These are phyloP conservation scores for Malassezia yamatoensis DNA, from an alignment of 1,284 basidiomycete species.

Conservation along the genomic window DNA sequence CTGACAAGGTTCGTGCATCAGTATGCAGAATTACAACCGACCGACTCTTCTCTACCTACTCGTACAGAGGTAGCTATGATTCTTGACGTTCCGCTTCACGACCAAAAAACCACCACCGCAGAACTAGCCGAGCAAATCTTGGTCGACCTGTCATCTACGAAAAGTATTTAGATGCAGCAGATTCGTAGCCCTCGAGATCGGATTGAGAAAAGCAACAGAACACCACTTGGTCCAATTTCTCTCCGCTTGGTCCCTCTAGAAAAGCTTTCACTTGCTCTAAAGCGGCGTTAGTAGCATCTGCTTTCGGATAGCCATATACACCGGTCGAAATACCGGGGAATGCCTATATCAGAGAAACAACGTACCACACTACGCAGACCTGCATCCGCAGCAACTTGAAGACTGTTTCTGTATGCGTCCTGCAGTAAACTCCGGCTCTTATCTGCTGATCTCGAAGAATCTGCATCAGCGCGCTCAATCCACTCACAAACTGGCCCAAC, in stretches of 20 bases:
- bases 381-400: slow-evolving; percentile 21
- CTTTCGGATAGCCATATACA: slow-evolving; percentile 43
- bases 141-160: background rate
- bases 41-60: background rate
- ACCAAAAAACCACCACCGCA: background rate
- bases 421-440: slow-evolving; percentile 49
- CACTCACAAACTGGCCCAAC: slow-evolving; percentile 53
- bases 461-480: background rate
- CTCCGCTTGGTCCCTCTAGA: slow-evolving; percentile 15
- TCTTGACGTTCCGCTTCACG: background rate
- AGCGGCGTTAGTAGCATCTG: slow-evolving; percentile 25
- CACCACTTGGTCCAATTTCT: slow-evolving; percentile 26
- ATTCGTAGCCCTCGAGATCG: slow-evolving; percentile 22
- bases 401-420: slow-evolving; percentile 27
- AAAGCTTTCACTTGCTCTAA: slow-evolving; percentile 27
- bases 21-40: background rate
- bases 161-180: slow-evolving; percentile 10
- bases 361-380: slow-evolving; percentile 22
- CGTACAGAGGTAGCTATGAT: slow-evolving; percentile 1
- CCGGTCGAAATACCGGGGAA: slow-evolving; percentile 45
- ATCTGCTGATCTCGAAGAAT: background rate
- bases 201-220: slow-evolving; percentile 33
- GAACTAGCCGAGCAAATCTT: background rate
- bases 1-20: background rate
- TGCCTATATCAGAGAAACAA: slow-evolving; percentile 16